A percentile compares a stretch with the other conserved stretches of the same genome.
These are phyloP conservation scores for Auxenochlorella pyrenoidosa DNA, from an alignment of 139 green algal species.

Conservation along the genomic window DNA sequence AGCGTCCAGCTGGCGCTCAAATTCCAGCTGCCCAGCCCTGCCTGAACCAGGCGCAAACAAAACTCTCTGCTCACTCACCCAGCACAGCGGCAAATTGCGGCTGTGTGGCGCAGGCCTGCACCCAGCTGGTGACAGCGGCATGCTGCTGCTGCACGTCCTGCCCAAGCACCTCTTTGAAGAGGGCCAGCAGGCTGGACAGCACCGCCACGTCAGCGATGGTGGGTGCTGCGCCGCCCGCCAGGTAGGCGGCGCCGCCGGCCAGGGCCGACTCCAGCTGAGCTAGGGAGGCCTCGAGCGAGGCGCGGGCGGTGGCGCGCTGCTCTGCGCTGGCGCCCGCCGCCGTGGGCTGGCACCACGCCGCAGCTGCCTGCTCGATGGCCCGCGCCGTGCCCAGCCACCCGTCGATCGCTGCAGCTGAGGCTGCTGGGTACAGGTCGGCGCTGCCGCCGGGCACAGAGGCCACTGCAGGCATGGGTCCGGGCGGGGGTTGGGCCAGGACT, in stretches of 20 bases:
- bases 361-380: conserved; percentile 49
- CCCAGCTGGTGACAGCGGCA: conserved; percentile 44
- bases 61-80: conserved; percentile 56
- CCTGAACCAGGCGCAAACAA: no score
- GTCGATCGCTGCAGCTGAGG: conserved; percentile 48
- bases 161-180: conserved; percentile 64
- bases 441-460: conserved; percentile 31
- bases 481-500: background rate
- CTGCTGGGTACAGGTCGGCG: conserved; percentile 36
- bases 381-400: conserved; percentile 59
- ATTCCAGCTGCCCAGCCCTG: background rate
- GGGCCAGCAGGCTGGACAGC: conserved; percentile 48
- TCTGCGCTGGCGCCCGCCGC: conserved; percentile 23
- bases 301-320: conserved; percentile 23
- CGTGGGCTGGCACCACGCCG: conserved; percentile 65
- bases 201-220: conserved; percentile 67
- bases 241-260: conserved; percentile 1
- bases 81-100: conserved; percentile 56
- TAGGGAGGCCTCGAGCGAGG: conserved; percentile 35
- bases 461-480: background rate
- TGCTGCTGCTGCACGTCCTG: conserved; percentile 45
- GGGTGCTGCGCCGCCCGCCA: conserved; percentile 37
- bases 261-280: conserved; percentile 50
- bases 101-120: conserved; percentile 35
- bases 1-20: no score